These are phyloP conservation scores for Sphagnurus paluster DNA, from an alignment of 1,284 basidiomycete genomes.

Conservation along the genomic window DNA sequence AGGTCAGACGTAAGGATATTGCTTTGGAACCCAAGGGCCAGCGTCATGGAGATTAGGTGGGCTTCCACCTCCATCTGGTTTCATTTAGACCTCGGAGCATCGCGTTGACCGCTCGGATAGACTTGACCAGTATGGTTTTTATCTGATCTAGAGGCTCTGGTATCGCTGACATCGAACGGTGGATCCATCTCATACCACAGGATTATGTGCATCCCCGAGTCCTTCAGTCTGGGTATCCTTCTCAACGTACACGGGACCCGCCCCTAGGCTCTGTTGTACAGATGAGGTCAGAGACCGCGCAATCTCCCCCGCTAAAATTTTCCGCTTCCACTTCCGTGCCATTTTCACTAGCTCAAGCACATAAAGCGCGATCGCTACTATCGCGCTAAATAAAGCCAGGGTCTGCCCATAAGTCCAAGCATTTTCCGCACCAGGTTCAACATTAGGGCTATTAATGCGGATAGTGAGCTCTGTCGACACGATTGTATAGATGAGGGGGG, in stretches of 20 bases:
- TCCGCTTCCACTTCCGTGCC: neutral
- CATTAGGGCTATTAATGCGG: neutral
- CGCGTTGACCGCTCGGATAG: no score
- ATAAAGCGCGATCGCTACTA: neutral
- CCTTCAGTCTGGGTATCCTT: constrained; percentile 3
- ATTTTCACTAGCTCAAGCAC: neutral
- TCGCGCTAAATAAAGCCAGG: constrained; percentile 1
- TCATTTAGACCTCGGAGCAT: no score
- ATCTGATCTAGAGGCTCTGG: no score
- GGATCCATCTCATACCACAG: no score
- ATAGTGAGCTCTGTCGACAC: constrained; percentile 6
- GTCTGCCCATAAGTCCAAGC: constrained; percentile 6
- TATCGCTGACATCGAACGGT: no score
- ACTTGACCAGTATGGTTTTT: no score
- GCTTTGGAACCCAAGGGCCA: no score
- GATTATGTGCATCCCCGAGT: neutral
- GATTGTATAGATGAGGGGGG: constrained; percentile 1
- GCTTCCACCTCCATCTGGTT: no score
- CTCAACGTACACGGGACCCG: neutral
- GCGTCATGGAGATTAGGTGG: no score
- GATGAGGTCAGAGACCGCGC: neutral
- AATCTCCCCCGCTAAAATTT: neutral
- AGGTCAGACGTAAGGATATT: no score
- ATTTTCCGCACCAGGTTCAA: constrained; percentile 1
- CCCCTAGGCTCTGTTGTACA: neutral